Conservation (phyloP, 768 basidiomycete species). For the Suillus luteus region DNA sequence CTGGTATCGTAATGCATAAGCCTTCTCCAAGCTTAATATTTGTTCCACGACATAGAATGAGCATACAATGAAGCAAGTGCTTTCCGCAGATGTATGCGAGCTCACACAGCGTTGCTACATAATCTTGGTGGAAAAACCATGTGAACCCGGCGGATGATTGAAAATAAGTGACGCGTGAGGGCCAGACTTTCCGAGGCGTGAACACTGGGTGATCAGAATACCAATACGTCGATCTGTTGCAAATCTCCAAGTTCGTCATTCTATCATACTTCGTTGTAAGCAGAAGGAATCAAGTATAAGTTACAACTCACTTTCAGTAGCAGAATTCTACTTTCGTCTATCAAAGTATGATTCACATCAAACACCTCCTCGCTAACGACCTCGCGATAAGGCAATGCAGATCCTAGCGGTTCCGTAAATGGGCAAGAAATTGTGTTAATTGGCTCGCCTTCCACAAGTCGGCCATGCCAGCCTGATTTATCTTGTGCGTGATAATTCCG, state of each 20-base stretch:
- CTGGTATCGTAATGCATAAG: neutral
- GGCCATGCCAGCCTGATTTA: constrained; percentile 24
- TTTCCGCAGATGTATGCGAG: no score
- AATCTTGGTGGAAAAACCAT: neutral
- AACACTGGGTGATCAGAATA: neutral
- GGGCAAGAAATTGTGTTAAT: constrained; percentile 24
- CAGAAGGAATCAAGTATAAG: neutral
- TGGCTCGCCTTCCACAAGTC: constrained; percentile 21
- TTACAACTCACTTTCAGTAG: neutral
- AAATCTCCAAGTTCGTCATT: neutral
- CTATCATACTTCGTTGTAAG: neutral
- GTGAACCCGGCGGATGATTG: neutral
- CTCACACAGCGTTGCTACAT: neutral
- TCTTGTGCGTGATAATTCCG: constrained; percentile 11
- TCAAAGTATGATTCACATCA: neutral
- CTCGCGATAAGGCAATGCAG: neutral
- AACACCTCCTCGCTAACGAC: neutral
- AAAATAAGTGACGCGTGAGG: neutral
- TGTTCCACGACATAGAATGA: neutral
- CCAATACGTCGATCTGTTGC: neutral
- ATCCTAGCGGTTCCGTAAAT: constrained; percentile 1
- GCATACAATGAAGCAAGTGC: neutral
- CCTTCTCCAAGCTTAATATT: neutral
- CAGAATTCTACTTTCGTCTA: constrained; percentile 1
- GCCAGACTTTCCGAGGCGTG: neutral